phyloP scores from a whole-genome alignment of 1,284 basidiomycete genomes.

The Stereum hirsutum region DNA sequence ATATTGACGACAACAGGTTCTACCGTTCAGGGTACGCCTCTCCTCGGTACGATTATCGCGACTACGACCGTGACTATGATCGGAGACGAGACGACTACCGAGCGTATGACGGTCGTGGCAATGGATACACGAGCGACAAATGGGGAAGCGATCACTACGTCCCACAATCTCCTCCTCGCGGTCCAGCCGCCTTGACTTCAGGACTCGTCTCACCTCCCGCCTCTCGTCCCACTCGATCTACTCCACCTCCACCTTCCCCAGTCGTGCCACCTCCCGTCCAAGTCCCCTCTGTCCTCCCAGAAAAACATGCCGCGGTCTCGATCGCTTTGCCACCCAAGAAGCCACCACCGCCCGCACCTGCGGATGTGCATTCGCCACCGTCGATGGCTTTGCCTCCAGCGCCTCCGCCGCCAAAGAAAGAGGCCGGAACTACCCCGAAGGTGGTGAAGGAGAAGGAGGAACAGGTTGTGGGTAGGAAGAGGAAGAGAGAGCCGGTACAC shows the following conservation, averaged over 20 bases:
- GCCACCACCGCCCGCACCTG: slow-evolving; percentile 40
- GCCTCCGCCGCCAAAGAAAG: slow-evolving; percentile 6
- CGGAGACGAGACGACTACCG: not conserved
- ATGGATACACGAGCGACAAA: no score
- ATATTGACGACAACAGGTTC: slow-evolving; percentile 20
- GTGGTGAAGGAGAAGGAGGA: slow-evolving; percentile 1
- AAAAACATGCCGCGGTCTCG: slow-evolving; percentile 25
- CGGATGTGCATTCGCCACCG: slow-evolving; percentile 33
- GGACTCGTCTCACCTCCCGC: slow-evolving; percentile 15
- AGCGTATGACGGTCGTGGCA: slow-evolving; percentile 3
- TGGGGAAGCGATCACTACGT: no score
- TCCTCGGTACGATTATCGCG: slow-evolving; percentile 7
- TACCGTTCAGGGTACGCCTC: slow-evolving; percentile 14
- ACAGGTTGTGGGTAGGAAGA: not conserved
- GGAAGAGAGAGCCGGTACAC: slow-evolving; percentile 14
- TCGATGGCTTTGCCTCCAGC: slow-evolving; percentile 18
- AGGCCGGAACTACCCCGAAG: slow-evolving; percentile 1
- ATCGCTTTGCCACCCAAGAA: slow-evolving; percentile 25
- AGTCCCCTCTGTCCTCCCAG: slow-evolving; percentile 25
- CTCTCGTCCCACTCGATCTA: slow-evolving; percentile 25
- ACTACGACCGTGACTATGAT: slow-evolving; percentile 4
- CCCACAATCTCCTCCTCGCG: no score
- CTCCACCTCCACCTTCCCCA: slow-evolving; percentile 14
- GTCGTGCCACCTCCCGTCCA: slow-evolving; percentile 10
- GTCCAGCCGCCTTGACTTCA: slow-evolving; percentile 4